Base-by-base conservation (phyloP, 495 filamentous ascomycete species). In the Trichoderma virens region DNA sequence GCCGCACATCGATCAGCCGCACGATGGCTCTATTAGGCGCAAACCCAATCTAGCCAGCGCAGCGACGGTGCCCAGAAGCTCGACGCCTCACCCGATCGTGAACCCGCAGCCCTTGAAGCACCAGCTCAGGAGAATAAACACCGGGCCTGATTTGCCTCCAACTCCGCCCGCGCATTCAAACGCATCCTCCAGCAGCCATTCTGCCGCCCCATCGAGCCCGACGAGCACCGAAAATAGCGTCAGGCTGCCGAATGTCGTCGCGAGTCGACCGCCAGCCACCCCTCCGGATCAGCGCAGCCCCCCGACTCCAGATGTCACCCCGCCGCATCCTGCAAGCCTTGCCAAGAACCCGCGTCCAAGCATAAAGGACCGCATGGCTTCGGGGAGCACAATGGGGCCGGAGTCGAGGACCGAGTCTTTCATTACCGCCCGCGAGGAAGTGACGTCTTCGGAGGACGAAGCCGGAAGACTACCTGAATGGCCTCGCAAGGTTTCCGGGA, bases 241-340 rank as follows among this genome's bases (percentile, higher is more conserved):
- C 67, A 71, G 68, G 43, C 76, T 73, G 64, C 66, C 67, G 61
- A 68, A 73, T 34, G 71, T 70, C 60, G 67, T 65, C 35, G 63
- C 73, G 60, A 67, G 60, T 25, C 68, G 61, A 45, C 70, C 75
- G 0, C 81, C 82, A 62, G 70, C 76, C 63, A 90, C 86, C 6
- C 86, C 86, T 34, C 78, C 82, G 38, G 81, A 83, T 67, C 83
- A 86, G 63, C 81, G 82, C 60, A 89, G 86, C 65, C 89, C 88
- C 27, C 88, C 86, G 20, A 93, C 74, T 3, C 88, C 88, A 6
- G 88, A 92, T 70, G 82, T 85, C 28, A 90, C 88, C 23, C 89
- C 88, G 63, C 88, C 90, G 41, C 82, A 81, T 61, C 65, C 69
- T 60, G 68, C 65, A 38, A 71, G 72, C 65, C 73, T 67, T 45